Conservation (phyloP, 441 rosid genomes). For the Erodium trifolium region DNA sequence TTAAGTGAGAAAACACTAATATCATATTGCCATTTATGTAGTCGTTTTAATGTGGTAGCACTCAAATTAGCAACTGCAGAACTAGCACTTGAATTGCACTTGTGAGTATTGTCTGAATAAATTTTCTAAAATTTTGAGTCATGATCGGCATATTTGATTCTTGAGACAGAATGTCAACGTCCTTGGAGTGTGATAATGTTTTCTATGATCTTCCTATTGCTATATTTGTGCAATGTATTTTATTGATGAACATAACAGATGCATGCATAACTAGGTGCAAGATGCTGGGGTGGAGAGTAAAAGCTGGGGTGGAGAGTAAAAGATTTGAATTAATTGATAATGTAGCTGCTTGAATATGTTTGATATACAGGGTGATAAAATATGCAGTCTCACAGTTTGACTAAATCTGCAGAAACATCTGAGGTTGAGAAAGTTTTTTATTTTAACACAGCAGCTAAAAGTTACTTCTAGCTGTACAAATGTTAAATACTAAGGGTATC, state of each 20-base stretch:
- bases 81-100: slow-evolving; percentile 10
- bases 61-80: not conserved
- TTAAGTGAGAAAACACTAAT: not conserved
- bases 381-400: slow-evolving; percentile 8
- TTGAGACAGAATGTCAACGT: slow-evolving; percentile 9
- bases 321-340: slow-evolving; percentile 7
- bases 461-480: not conserved
- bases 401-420: not conserved
- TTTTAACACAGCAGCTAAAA: not conserved
- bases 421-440: not conserved
- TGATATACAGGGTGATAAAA: slow-evolving; percentile 14
- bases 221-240: slow-evolving; percentile 11
- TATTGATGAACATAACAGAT: slow-evolving; percentile 12
- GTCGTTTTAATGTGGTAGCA: not conserved
- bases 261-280: slow-evolving; percentile 12
- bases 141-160: not conserved
- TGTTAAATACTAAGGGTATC: not conserved
- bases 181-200: slow-evolving; percentile 9
- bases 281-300: slow-evolving; percentile 13
- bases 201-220: slow-evolving; percentile 15
- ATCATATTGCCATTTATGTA: not conserved
- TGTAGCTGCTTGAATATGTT: slow-evolving; percentile 17
- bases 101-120: slow-evolving; percentile 6
- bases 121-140: not conserved
- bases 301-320: slow-evolving; percentile 13